phyloP scores from a whole-genome alignment of 495 filamentous ascomycete species.

The Rostrohypoxylon terebratum region DNA sequence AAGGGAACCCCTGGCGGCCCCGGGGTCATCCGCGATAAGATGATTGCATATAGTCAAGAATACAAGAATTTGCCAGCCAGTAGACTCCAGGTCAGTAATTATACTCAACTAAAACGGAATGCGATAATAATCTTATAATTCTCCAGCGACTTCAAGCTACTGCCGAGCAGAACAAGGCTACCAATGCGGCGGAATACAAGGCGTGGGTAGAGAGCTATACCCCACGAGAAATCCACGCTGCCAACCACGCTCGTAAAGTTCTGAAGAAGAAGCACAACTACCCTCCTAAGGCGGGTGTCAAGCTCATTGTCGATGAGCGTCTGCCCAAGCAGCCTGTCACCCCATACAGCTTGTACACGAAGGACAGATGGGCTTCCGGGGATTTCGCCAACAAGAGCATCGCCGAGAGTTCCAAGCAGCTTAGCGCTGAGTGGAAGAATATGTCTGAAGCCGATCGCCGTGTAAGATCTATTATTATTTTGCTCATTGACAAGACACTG shows the following conservation, averaged over 20 bases:
- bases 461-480: slow-evolving; percentile 45
- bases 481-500: slow-evolving; percentile 18
- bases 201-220: slow-evolving; percentile 71
- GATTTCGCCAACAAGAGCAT: slow-evolving; percentile 58
- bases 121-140: slow-evolving; percentile 19
- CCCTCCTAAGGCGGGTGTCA: slow-evolving; percentile 44
- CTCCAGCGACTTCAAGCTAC: slow-evolving; percentile 57
- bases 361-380: slow-evolving; percentile 58
- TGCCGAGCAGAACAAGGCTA: slow-evolving; percentile 61
- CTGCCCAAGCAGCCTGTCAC: slow-evolving; percentile 60
- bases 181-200: slow-evolving; percentile 59
- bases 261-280: slow-evolving; percentile 55
- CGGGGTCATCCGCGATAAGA: background rate
- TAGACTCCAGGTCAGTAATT: slow-evolving; percentile 50
- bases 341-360: slow-evolving; percentile 60
- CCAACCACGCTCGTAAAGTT: slow-evolving; percentile 70
- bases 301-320: slow-evolving; percentile 67
- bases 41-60: slow-evolving; percentile 17
- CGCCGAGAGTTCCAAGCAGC: slow-evolving; percentile 46
- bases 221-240: slow-evolving; percentile 66
- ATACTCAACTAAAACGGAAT: background rate
- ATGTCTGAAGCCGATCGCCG: slow-evolving; percentile 62
- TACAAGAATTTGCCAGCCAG: slow-evolving; percentile 48
- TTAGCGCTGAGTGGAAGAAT: slow-evolving; percentile 67
- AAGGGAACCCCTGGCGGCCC: background rate